Percentiles rank a stretch among this genome's conserved stretches.
These are phyloP conservation scores for Carallia brachiata DNA, from an alignment of 345 rosid genomes.

Conservation along the genomic window DNA sequence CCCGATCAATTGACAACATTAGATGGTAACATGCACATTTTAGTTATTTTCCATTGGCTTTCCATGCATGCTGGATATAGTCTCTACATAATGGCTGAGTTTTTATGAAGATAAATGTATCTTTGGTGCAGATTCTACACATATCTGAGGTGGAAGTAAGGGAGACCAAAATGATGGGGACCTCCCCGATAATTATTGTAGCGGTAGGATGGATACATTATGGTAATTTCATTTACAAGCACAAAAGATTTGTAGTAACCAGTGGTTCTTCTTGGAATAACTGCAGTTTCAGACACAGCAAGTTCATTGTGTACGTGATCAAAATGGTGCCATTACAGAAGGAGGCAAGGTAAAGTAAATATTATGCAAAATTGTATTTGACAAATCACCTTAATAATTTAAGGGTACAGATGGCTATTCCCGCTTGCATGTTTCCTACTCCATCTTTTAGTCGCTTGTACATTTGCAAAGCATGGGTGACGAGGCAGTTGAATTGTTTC, in stretches of 20 bases:
- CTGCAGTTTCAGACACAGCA: conserved; percentile 89
- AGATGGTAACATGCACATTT: no score
- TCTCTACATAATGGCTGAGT: conserved; percentile 7
- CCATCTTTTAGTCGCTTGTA: no score
- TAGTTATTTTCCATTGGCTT: background rate
- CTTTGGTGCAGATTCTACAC: conserved; percentile 71
- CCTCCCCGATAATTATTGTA: conserved; percentile 65
- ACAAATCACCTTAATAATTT: background rate
- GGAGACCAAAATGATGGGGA: conserved; percentile 96
- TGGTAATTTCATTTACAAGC: background rate
- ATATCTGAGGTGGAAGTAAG: conserved; percentile 79
- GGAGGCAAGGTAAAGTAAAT: conserved; percentile 66
- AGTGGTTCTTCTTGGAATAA: conserved; percentile 4
- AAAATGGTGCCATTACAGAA: conserved; percentile 67
- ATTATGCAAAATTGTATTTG: background rate
- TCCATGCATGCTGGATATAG: background rate
- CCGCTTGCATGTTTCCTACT: background rate
- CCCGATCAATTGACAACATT: no score
- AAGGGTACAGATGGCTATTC: background rate
- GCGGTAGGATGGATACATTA: conserved; percentile 57
- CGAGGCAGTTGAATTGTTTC: no score
- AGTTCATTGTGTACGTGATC: conserved; percentile 74
- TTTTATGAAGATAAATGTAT: background rate
- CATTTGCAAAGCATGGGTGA: no score
- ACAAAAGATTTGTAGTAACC: background rate